These are phyloP conservation scores for Dendrobium huoshanense DNA, from an alignment of 106 monocot species.

Conservation along the genomic window DNA sequence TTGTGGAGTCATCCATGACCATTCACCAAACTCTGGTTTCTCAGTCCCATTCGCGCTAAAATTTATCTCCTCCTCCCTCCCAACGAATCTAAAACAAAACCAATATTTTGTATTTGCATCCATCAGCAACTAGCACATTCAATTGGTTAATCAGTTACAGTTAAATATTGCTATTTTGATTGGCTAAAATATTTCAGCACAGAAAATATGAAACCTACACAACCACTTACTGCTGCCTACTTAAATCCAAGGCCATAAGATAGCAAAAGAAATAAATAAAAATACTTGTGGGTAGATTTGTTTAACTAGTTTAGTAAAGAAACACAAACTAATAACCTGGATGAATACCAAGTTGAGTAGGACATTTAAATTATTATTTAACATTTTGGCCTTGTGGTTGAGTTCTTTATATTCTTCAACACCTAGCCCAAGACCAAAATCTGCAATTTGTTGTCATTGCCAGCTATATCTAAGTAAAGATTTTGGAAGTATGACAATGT, in stretches of 20 bases:
- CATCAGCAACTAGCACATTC: background rate
- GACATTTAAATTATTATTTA: too few species aligned
- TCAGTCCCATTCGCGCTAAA: constrained; percentile 74
- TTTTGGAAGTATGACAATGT: too few species aligned
- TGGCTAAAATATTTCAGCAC: background rate
- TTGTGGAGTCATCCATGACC: constrained; percentile 84
- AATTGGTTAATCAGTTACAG: background rate
- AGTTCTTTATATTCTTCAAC: too few species aligned
- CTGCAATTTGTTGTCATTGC: too few species aligned
- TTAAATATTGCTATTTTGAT: background rate
- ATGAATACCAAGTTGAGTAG: too few species aligned
- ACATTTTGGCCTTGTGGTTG: too few species aligned
- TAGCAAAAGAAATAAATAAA: too few species aligned
- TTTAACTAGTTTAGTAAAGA: too few species aligned
- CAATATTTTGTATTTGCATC: constrained; percentile 18
- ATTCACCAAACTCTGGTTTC: constrained; percentile 85
- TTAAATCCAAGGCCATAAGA: background rate
- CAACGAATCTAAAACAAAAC: constrained; percentile 82
- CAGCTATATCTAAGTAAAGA: too few species aligned
- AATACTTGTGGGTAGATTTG: too few species aligned
- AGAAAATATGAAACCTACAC: background rate
- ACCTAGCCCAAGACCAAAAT: too few species aligned
- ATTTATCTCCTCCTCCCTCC: constrained; percentile 86
- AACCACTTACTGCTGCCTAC: background rate
- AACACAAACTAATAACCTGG: too few species aligned